phyloP scores from a whole-genome alignment of 2,329 filamentous ascomycete species.

The Diaporthe eres region DNA sequence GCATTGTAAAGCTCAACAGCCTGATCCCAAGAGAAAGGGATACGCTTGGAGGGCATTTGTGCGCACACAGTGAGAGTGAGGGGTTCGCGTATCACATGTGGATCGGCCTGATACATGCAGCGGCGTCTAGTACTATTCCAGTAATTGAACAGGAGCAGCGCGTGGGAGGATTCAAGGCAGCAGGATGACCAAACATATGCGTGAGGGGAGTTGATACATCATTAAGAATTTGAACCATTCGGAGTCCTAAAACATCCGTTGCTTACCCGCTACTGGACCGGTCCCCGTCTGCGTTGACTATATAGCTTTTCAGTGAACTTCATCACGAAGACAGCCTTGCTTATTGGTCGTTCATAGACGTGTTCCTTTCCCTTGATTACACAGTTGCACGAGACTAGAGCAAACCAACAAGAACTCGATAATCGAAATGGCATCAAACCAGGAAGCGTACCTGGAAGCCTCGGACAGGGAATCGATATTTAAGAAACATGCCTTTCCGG shows the following conservation, averaged over 20 bases:
- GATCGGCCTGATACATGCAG: not conserved
- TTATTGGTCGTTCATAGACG: too few species aligned
- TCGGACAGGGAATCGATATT: slow-evolving; percentile 36
- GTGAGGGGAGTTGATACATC: not conserved
- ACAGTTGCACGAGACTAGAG: not conserved
- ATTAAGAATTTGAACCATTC: not conserved
- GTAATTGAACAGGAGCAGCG: not conserved
- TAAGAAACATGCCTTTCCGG: slow-evolving; percentile 39
- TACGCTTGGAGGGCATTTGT: too few species aligned
- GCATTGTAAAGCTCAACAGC: too few species aligned
- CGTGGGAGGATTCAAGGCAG: not conserved
- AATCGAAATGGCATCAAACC: not conserved
- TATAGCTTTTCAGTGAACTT: not conserved
- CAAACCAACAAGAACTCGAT: not conserved
- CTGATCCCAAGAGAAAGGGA: too few species aligned
- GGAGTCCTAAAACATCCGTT: not conserved
- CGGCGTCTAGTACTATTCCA: not conserved
- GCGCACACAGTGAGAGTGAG: not conserved
- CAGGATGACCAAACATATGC: not conserved
- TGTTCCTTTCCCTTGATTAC: not conserved
- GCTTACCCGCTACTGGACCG: not conserved
- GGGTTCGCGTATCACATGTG: not conserved
- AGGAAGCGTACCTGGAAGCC: slow-evolving; percentile 34
- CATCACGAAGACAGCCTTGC: not conserved
- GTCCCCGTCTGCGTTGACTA: not conserved